A percentile compares a stretch with the other conserved stretches of the same genome.
Evolutionary conservation across 2,329 filamentous ascomycete genomes (phyloP).

Genomic region (Colletotrichum echinochloae): DNA sequence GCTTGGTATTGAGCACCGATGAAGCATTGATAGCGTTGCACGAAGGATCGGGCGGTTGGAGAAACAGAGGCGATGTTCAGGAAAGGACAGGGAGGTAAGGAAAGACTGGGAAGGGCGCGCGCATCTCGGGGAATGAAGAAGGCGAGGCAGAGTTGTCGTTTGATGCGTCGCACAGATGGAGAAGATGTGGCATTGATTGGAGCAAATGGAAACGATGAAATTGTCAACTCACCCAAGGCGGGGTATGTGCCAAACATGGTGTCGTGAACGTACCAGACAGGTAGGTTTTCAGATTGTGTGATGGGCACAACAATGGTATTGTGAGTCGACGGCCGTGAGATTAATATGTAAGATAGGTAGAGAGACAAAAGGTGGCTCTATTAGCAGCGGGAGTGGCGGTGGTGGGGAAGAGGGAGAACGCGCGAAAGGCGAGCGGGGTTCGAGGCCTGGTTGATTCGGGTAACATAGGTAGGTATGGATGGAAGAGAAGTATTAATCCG

Average conservation of each 20-base stretch:
- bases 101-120: background rate
- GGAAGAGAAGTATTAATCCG: conserved; percentile 7
- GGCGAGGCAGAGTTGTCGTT: background rate
- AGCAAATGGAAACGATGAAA: conserved; percentile 6
- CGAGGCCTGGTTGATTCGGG: conserved; percentile 12
- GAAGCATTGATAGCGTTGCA: conserved; percentile 17
- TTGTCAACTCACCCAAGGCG: conserved; percentile 53
- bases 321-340: conserved; percentile 5
- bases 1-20: conserved; percentile 1
- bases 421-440: conserved; percentile 34
- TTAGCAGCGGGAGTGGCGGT: conserved; percentile 26
- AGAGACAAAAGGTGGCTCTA: conserved; percentile 4
- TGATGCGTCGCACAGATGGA: background rate
- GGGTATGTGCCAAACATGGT: conserved; percentile 59
- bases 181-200: background rate
- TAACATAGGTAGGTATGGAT: conserved; percentile 19
- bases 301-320: conserved; percentile 10
- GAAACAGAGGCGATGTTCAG: background rate
- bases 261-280: conserved; percentile 28
- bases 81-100: background rate
- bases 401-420: conserved; percentile 9
- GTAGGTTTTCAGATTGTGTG: conserved; percentile 14
- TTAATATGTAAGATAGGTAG: background rate
- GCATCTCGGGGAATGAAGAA: background rate
- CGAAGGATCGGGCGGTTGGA: background rate